These are phyloP conservation scores for Besnoitia besnoiti DNA, from an alignment of 169 alveolate species.

Conservation along the genomic window DNA sequence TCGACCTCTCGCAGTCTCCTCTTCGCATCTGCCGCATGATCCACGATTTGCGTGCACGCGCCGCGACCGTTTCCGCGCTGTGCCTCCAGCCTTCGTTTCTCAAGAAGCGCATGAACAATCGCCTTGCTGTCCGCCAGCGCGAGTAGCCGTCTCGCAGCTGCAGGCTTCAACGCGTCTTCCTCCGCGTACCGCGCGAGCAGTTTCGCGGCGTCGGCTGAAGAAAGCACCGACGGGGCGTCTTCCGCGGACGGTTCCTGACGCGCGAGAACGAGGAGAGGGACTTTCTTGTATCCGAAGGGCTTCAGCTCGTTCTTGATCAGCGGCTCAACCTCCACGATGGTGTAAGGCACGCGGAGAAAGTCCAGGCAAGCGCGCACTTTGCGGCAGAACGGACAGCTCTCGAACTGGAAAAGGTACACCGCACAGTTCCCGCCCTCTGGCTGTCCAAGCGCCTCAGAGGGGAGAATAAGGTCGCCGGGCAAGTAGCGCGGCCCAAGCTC, in stretches of 20 bases:
- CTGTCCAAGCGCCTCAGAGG: neutral
- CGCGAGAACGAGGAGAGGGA: neutral
- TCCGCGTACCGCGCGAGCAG: neutral
- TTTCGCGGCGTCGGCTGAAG: neutral
- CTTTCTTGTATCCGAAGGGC: slow-evolving; percentile 35
- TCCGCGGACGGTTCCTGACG: neutral
- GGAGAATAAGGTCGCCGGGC: neutral
- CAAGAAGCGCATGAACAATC: slow-evolving; percentile 1
- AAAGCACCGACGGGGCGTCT: neutral
- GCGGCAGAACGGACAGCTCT: slow-evolving; percentile 62
- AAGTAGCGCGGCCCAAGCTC: neutral
- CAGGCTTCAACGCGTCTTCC: neutral
- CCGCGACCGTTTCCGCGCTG: neutral
- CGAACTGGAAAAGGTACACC: slow-evolving; percentile 33
- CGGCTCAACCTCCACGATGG: slow-evolving; percentile 51
- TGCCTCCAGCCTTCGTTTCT: neutral
- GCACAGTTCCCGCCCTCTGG: neutral
- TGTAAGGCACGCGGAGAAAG: slow-evolving; percentile 36
- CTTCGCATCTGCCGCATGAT: neutral
- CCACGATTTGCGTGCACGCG: no score
- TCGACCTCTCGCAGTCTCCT: neutral
- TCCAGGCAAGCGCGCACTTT: slow-evolving; percentile 45
- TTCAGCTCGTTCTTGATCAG: slow-evolving; percentile 32
- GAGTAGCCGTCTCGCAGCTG: neutral
- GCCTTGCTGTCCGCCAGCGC: slow-evolving; percentile 20